Percentiles rank a stretch among this genome's conserved stretches.
phyloP scores from a whole-genome alignment of 2,329 filamentous ascomycete genomes.

The Diaporthe ilicicola region DNA sequence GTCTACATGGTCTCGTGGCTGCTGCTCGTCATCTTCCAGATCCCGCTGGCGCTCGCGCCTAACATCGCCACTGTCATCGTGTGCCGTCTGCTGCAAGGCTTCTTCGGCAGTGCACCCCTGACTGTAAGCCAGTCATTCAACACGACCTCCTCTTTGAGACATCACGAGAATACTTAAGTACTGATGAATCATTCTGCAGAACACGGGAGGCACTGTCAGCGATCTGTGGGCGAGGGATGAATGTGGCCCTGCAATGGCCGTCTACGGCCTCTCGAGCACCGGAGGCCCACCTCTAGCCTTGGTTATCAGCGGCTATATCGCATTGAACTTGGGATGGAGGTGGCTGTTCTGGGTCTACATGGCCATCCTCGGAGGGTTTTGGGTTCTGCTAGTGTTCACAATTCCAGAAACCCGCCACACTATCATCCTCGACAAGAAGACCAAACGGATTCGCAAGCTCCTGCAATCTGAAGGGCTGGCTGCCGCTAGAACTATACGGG shows the following conservation, averaged over 20 bases:
- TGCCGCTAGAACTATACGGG: slow-evolving; percentile 1
- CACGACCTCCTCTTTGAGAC: too few species aligned
- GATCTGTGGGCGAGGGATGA: slow-evolving; percentile 25
- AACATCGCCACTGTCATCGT: slow-evolving; percentile 23
- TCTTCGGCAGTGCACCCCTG: slow-evolving; percentile 29
- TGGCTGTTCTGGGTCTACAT: slow-evolving; percentile 29
- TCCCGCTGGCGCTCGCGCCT: slow-evolving; percentile 19
- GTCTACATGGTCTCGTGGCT: slow-evolving; percentile 25
- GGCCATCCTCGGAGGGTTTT: slow-evolving; percentile 20
- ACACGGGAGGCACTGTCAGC: slow-evolving; percentile 24
- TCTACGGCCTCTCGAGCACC: slow-evolving; percentile 28
- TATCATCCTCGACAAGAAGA: slow-evolving; percentile 25
- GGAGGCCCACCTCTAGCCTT: slow-evolving; percentile 21
- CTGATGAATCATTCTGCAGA: neutral
- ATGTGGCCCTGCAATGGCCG: slow-evolving; percentile 23
- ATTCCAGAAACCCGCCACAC: slow-evolving; percentile 25
- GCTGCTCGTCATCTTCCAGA: slow-evolving; percentile 26
- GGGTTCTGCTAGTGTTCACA: slow-evolving; percentile 11
- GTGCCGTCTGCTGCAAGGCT: slow-evolving; percentile 19
- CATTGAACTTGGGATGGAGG: slow-evolving; percentile 7
- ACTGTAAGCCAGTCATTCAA: neutral
- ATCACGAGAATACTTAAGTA: neutral
- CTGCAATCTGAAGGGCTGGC: slow-evolving; percentile 5
- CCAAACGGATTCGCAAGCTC: slow-evolving; percentile 15
- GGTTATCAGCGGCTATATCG: slow-evolving; percentile 19